Base-by-base conservation (phyloP, 23 red algal species). In the Gracilaria domingensis region DNA sequence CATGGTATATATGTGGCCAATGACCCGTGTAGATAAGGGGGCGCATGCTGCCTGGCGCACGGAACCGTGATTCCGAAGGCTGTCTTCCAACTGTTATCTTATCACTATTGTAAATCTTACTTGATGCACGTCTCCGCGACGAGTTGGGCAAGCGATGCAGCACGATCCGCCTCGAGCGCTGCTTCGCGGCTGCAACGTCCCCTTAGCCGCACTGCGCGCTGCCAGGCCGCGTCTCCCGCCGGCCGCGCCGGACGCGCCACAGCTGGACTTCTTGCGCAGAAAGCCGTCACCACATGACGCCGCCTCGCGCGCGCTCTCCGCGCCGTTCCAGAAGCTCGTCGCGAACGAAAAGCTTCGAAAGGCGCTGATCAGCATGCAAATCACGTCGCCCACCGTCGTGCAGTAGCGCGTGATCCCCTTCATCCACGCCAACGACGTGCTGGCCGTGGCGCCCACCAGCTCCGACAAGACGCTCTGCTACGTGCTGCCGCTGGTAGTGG, bases 391-490 rank as follows among this genome's bases (percentile, higher is more conserved):
- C 9, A 98, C 95, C 35, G 45, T 78, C 13, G 79, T 98, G 12
- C 95, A 98, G 57, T 29, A 64, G 3, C 91, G 89, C 69, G 95
- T 82, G 18, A 87, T 98, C 3, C 91, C 95, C 71, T 24, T 53
- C 23, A 66, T 98, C 28, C 76, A 81, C n/a, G 77, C 18, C 12
- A 58, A 57, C 36, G 87, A 95, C 61, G 84, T 95, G n/a, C 40
- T 98, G 20, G 91, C 91, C 1, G 86, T 92, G 16, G 90, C 95
- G 40, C 87, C 91, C 0, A 98, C 95, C 12, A 91, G 95, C 42
- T 91, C 85, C 8, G 95, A 91, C 0, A 98, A 98, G 73, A 98
- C 95, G 28, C 75, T 98, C 0, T 83, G 91, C 1, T 98, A 95
- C 67, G 60, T 80, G 0, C 34, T 94, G 33, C 91, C 95, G 35